Evolutionary conservation across 1,139 yeast genomes (phyloP).

Genomic region (Zygosaccharomyces sapae): DNA sequence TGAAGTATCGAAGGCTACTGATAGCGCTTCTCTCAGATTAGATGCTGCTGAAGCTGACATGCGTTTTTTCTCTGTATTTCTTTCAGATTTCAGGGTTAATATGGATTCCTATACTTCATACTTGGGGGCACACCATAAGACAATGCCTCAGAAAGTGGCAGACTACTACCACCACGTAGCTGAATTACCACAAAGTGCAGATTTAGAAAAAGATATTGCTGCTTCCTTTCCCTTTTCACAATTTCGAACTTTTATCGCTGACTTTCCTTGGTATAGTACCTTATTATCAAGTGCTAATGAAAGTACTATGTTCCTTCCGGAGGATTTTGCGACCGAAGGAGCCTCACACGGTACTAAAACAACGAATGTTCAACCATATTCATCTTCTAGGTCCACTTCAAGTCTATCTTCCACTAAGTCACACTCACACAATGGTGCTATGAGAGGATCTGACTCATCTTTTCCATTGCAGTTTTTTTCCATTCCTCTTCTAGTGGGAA

Average conservation of each 20-base stretch:
- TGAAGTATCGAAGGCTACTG: neutral
- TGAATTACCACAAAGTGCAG: constrained; percentile 18
- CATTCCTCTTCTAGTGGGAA: neutral
- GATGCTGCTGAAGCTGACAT: constrained; percentile 36
- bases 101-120: constrained; percentile 34
- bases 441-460: neutral
- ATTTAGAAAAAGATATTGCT: constrained; percentile 35
- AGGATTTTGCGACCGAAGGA: constrained; percentile 32
- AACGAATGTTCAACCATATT: neutral
- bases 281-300: constrained; percentile 35
- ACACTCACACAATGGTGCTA: neutral
- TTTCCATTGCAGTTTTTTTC: neutral
- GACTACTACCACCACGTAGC: constrained; percentile 28
- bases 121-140: constrained; percentile 31
- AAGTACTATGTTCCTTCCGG: constrained; percentile 40
- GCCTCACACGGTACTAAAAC: neutral
- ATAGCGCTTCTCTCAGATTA: constrained; percentile 4
- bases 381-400: neutral
- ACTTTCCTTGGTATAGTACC: constrained; percentile 44
- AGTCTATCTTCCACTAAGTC: neutral
- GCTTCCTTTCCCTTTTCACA: constrained; percentile 42
- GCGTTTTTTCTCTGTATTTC: constrained; percentile 31
- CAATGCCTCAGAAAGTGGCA: constrained; percentile 34
- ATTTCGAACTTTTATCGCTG: constrained; percentile 41
- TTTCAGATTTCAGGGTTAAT: constrained; percentile 33